Evolutionary conservation across 1,139 yeast genomes (phyloP), one percentile per base, ranked within the genome.

Genomic region (Sugiyamaella grinbergsii): DNA sequence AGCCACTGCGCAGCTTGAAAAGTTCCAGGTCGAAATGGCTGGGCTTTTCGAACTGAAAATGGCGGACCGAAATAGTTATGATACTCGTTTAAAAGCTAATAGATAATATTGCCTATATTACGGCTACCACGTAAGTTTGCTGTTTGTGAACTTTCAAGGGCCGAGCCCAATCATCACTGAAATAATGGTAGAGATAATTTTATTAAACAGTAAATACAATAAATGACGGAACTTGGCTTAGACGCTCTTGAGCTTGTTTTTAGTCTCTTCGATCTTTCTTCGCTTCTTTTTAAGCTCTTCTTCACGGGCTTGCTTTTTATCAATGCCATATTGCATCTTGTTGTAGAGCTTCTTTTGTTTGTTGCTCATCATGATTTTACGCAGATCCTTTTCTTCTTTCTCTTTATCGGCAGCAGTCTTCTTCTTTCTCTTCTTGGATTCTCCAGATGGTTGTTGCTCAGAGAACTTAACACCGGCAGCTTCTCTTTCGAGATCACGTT

Each of bases 341-440:
- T 86, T 85, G 77, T 93, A 93, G 62, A 91, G 78, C 72, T 88
- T 89, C 77, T 91, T 86, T 74, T 93, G 96, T 72, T 91, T 93
- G 75, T 90, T 91, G 61, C 94, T 80, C 98, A 93, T 91, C 98
- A 93, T 93, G 68, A 90, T 89, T 80, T 82, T 85, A 74, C 85
- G 86, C 72, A 89, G 78, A 61, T 88, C 95, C 72, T 86, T 85
- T 66, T 85, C 95, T 72, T 86, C 95, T 53, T 82, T 85, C 57
- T 79, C 89, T 53, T 71, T 63, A 57, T 72, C 74, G n/a, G 55
- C 57, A 46, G 57, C 52, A 31, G 58, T 51, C 50, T 56, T 62
- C 62, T 68, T 73, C 62, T 62, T 60, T 41, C 49, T 59, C 59
- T 57, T 61, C 61, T 59, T 64, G 39, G 64, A 60, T 65, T 54